phyloP scores from a whole-genome alignment of 1,284 basidiomycete genomes.

The Ustilago crameri region DNA sequence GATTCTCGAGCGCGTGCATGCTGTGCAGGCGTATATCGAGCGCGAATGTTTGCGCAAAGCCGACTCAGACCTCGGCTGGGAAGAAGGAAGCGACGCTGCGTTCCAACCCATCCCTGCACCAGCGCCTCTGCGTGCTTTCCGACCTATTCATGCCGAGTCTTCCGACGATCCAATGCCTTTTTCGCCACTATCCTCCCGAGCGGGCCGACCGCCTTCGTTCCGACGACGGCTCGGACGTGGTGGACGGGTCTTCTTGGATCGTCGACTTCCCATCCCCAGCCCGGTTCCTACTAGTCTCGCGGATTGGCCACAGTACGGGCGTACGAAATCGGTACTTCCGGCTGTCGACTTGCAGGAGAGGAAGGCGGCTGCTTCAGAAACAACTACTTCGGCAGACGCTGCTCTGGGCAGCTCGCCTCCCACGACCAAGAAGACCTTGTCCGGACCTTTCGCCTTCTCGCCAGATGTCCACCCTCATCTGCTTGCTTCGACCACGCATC shows the following conservation, averaged over 20 bases:
- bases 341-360: constrained; percentile 9
- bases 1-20: constrained; percentile 62
- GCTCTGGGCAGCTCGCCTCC: constrained; percentile 16
- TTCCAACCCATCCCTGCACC: constrained; percentile 61
- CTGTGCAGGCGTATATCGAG: constrained; percentile 65
- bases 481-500: constrained; percentile 43
- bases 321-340: constrained; percentile 17
- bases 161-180: constrained; percentile 36
- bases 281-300: constrained; percentile 61
- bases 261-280: constrained; percentile 60
- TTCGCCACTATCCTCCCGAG: constrained; percentile 44
- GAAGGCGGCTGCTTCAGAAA: constrained; percentile 6
- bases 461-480: constrained; percentile 52
- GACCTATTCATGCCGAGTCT: constrained; percentile 62
- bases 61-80: constrained; percentile 62
- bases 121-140: constrained; percentile 56
- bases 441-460: constrained; percentile 61
- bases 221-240: constrained; percentile 65
- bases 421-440: constrained; percentile 24
- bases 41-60: constrained; percentile 59
- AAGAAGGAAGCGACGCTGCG: constrained; percentile 64
- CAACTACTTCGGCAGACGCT: constrained; percentile 12
- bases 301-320: constrained; percentile 58
- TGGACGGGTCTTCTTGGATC: constrained; percentile 65
- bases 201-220: constrained; percentile 65